Conservation (phyloP, 495 filamentous ascomycete species). For the Podospora conica region DNA sequence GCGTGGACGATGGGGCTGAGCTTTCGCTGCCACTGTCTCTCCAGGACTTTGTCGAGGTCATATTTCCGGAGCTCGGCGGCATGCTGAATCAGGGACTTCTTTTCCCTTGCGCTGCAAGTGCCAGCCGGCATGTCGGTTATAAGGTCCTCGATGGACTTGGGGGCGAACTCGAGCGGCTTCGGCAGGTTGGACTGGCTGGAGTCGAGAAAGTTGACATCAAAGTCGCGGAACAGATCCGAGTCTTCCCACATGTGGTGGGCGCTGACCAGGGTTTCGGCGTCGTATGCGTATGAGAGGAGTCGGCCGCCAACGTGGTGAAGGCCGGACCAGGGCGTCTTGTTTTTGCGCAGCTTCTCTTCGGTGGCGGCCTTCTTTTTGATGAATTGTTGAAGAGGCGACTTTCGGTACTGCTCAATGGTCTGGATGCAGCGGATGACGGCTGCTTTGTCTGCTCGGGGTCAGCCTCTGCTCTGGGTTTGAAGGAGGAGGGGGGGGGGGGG, state of each 20-base stretch:
- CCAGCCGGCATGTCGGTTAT: neutral
- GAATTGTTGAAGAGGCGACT: neutral
- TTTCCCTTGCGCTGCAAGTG: neutral
- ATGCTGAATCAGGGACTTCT: neutral
- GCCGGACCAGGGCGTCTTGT: constrained; percentile 1
- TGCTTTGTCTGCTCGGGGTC: neutral
- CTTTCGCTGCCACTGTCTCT: neutral
- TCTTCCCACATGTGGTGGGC: constrained; percentile 4
- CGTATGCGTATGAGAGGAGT: neutral
- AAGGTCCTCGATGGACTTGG: neutral
- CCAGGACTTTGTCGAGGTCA: neutral
- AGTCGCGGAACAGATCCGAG: constrained; percentile 1
- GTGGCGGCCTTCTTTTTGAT: neutral
- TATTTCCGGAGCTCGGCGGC: neutral
- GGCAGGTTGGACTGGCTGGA: neutral
- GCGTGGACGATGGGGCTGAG: constrained; percentile 4
- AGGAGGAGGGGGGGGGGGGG: no score
- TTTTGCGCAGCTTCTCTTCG: neutral
- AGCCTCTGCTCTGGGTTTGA: neutral
- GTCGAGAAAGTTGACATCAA: neutral
- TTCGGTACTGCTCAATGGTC: neutral
- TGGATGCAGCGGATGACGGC: neutral
- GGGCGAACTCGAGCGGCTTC: neutral
- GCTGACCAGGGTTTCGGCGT: neutral
- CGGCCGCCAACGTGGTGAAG: neutral